These are phyloP conservation scores for Suaeda aralocaspica DNA, from an alignment of 148 eudicot species.

Conservation along the genomic window DNA sequence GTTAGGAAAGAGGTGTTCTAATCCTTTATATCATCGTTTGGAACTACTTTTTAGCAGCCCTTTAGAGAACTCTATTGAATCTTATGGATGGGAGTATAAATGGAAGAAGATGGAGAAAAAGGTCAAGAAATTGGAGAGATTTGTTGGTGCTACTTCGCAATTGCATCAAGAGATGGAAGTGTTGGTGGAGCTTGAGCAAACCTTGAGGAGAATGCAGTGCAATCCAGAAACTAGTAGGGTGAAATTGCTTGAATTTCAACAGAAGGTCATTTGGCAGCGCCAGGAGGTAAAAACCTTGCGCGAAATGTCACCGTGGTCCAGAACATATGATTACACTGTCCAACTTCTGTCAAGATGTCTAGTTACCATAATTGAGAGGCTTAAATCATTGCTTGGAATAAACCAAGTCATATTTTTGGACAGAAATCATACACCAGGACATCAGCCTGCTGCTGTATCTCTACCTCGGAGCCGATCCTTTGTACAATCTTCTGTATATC, in stretches of 20 bases:
- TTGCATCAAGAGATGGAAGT: conserved; percentile 80
- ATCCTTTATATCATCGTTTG: conserved; percentile 60
- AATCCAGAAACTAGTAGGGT: conserved; percentile 38
- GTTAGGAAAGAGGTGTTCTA: conserved; percentile 65
- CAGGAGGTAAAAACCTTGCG: conserved; percentile 73
- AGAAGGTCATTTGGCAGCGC: conserved; percentile 79
- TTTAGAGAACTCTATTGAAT: conserved; percentile 37
- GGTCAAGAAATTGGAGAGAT: conserved; percentile 77
- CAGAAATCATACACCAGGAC: conserved; percentile 27
- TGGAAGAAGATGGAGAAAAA: conserved; percentile 80
- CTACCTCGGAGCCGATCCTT: conserved; percentile 60
- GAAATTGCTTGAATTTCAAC: conserved; percentile 72
- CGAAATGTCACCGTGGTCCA: conserved; percentile 78
- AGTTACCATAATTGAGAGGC: conserved; percentile 58
- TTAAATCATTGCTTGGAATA: conserved; percentile 50
- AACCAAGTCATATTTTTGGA: conserved; percentile 33
- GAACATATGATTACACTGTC: conserved; percentile 64
- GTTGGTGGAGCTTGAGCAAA: conserved; percentile 78
- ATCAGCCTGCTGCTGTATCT: conserved; percentile 19
- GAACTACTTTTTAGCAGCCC: conserved; percentile 51
- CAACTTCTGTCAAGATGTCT: conserved; percentile 59
- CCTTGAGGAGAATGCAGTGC: conserved; percentile 61
- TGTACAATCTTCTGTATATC: conserved; percentile 52
- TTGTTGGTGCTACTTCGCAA: conserved; percentile 59
- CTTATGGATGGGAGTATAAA: conserved; percentile 72